phyloP scores from a whole-genome alignment of 2,329 filamentous ascomycete species.

The Hirsutella rhossiliensis region DNA sequence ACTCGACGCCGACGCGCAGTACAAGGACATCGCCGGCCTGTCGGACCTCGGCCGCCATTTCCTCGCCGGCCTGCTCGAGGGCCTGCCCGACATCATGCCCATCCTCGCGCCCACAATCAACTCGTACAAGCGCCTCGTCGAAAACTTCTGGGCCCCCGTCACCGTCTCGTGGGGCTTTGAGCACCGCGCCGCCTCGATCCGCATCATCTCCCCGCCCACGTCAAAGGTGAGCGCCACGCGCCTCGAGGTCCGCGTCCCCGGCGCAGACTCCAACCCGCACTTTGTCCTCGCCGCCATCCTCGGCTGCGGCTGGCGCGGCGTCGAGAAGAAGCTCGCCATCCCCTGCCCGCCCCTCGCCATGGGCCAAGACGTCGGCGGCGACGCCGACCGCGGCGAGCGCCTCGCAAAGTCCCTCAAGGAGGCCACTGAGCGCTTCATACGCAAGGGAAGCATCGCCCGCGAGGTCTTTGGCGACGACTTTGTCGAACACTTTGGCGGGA shows the following conservation, averaged over 20 bases:
- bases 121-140: conserved; percentile 94
- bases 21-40: conserved; percentile 63
- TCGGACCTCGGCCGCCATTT: conserved; percentile 89
- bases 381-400: conserved; percentile 57
- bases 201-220: conserved; percentile 80
- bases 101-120: conserved; percentile 90
- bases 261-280: conserved; percentile 87
- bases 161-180: conserved; percentile 96
- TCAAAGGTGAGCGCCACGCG: conserved; percentile 75
- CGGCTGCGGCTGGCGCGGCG: conserved; percentile 78
- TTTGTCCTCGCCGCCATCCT: conserved; percentile 79
- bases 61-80: conserved; percentile 78
- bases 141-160: conserved; percentile 98
- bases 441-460: conserved; percentile 72
- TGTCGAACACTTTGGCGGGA: conserved; percentile 90
- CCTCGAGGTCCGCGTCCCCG: conserved; percentile 85
- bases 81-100: conserved; percentile 91
- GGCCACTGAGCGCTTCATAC: conserved; percentile 67
- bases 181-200: conserved; percentile 83
- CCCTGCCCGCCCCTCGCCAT: conserved; percentile 72
- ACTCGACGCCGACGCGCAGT: conserved; percentile 61
- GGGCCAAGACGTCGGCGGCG: conserved; percentile 68
- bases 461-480: conserved; percentile 92
- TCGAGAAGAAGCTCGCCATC: conserved; percentile 85
- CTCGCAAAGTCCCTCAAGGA: conserved; percentile 79